A percentile compares a stretch with the other conserved stretches of the same genome.
These are phyloP conservation scores for Penicillium cosmopolitanum DNA, from an alignment of 495 filamentous ascomycete genomes.

Conservation along the genomic window DNA sequence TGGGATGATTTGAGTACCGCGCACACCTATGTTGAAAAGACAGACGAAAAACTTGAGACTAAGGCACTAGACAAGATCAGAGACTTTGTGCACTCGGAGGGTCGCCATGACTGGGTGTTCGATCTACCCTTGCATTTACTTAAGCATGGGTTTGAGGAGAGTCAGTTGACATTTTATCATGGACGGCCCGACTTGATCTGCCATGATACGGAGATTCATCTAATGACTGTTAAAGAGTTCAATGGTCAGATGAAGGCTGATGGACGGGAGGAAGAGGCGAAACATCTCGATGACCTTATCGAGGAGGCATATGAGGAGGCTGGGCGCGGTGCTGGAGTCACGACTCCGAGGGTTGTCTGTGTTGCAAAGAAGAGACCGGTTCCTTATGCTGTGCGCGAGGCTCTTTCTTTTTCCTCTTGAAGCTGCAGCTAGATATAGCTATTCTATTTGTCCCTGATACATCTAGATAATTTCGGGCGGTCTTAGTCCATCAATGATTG, in stretches of 20 bases:
- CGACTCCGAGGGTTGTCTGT: conserved; percentile 14
- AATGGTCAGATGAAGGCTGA: conserved; percentile 10
- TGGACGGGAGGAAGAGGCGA: conserved; percentile 12
- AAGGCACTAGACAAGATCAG: conserved; percentile 18
- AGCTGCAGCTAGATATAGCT: conserved; percentile 1
- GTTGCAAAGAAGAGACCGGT: conserved; percentile 10
- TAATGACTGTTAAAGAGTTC: conserved; percentile 22
- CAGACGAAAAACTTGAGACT: conserved; percentile 2
- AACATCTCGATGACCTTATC: conserved; percentile 15
- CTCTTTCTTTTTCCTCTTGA: conserved; percentile 10
- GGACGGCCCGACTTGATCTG: conserved; percentile 15
- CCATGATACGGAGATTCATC: conserved; percentile 11
- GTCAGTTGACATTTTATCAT: conserved; percentile 7
- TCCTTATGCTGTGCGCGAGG: conserved; percentile 13
- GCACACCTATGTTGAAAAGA: conserved; percentile 15
- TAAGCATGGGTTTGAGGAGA: conserved; percentile 20
- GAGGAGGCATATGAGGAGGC: conserved; percentile 21
- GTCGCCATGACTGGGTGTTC: conserved; percentile 26
- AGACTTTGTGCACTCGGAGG: conserved; percentile 15
- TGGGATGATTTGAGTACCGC: conserved; percentile 36
- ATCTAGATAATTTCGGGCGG: neutral
- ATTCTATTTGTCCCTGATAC: neutral
- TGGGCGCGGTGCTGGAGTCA: conserved; percentile 18
- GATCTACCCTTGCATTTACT: conserved; percentile 11
- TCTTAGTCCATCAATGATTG: neutral